Conservation (phyloP, 2,329 filamentous ascomycete genomes). For the Sclerotinia subarctica region DNA sequence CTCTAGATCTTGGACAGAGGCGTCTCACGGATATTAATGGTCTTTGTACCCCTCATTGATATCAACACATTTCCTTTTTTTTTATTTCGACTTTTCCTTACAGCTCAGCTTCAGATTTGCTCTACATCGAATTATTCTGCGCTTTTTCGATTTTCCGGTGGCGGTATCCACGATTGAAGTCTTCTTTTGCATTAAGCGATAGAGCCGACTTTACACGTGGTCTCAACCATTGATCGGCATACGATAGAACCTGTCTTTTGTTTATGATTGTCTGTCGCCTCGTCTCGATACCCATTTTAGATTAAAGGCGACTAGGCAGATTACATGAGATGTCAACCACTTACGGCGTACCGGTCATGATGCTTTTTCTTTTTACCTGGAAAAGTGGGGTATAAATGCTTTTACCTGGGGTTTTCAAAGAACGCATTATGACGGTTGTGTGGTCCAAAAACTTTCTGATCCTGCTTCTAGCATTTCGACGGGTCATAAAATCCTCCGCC, state of each 20-base stretch:
- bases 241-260: slow-evolving; percentile 42
- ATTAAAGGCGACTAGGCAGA: slow-evolving; percentile 37
- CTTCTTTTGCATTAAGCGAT: slow-evolving; percentile 33
- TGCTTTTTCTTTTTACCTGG: slow-evolving; percentile 35
- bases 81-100: slow-evolving; percentile 21
- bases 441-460: slow-evolving; percentile 33
- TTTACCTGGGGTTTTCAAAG: slow-evolving; percentile 29
- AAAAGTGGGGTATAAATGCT: slow-evolving; percentile 18
- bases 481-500: slow-evolving; percentile 27
- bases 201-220: slow-evolving; percentile 31
- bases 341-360: slow-evolving; percentile 38
- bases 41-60: slow-evolving; percentile 27
- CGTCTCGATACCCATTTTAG: slow-evolving; percentile 39
- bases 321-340: slow-evolving; percentile 35
- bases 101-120: slow-evolving; percentile 28
- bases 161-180: slow-evolving; percentile 33
- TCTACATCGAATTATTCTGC: slow-evolving; percentile 26
- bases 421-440: slow-evolving; percentile 40
- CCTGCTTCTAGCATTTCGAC: slow-evolving; percentile 29
- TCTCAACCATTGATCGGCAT: slow-evolving; percentile 38
- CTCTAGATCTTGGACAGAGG: slow-evolving; percentile 33
- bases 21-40: slow-evolving; percentile 33
- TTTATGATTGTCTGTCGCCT: slow-evolving; percentile 35
- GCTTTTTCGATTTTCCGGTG: slow-evolving; percentile 37
- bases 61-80: slow-evolving; percentile 17